Evolutionary conservation across 768 basidiomycete species (phyloP), one percentile per base, ranked within the genome.

Genomic region (Phylloporus arenicola): DNA sequence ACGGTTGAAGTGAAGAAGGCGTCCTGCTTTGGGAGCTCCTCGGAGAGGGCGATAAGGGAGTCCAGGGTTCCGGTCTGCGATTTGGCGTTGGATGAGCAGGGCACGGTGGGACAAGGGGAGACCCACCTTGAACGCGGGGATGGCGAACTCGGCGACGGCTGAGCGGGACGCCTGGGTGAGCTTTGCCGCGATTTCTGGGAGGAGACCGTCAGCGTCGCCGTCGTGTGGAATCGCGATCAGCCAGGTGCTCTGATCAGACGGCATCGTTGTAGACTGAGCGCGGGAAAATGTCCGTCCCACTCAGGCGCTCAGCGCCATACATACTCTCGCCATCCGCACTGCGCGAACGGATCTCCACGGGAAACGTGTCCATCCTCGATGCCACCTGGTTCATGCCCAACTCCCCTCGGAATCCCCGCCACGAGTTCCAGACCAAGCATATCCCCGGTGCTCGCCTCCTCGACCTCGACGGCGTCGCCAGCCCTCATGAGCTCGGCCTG

Each of bases 191-290:
- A 91, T 62, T 54, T 88, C 86, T 56, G 85, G 82, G 42, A 77
- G 68, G 27, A 89, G 70, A 6, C 84, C 83, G 52, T 89, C 88
- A 0, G 90, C 77, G 60, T 96, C 91, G 17, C 89, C 90, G 67
- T 92, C 84, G 56, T 84, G 79, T 12, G 94, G 94, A 3, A 90
- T 82, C 38, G 92, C 77, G 53, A 96, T 76, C 57, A 97, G 72
- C 94, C 94, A 97, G 59, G 92, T 94, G 56, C 88, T 88, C 68
- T 94, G 86, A 75, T 96, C 93, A 64, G 92, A 94, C 51, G 93
- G 93, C 93, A 96, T 96, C 53, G 56, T 51, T n/a, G 51, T 27
- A 1, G 27, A 9, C 25, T 33, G 31, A 14, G 14, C 35, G 19
- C 46, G 37, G 37, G 55, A 56, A 62, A 41, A 49, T 44, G 52